Conservation (phyloP, 2,329 filamentous ascomycete species). For the Pseudopyricularia javanii region DNA sequence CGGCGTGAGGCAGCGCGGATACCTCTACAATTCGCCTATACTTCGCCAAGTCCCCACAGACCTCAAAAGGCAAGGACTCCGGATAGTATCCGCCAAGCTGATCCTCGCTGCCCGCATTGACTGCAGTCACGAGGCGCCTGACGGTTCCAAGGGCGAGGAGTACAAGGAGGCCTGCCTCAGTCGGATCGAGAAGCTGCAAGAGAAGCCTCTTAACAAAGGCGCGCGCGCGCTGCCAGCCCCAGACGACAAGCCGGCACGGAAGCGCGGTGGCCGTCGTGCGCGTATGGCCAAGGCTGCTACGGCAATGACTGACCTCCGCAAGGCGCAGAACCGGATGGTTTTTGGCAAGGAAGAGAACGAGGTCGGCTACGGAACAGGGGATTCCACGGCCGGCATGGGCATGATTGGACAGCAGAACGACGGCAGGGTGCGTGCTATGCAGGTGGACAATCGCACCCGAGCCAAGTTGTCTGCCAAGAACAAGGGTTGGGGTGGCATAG, state of each 20-base stretch:
- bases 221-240: slow-evolving; percentile 77
- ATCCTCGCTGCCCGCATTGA: slow-evolving; percentile 90
- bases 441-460: slow-evolving; percentile 85
- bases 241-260: slow-evolving; percentile 88
- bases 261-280: slow-evolving; percentile 80
- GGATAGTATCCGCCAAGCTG: slow-evolving; percentile 86
- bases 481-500: slow-evolving; percentile 75
- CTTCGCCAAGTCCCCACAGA: slow-evolving; percentile 77
- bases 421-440: slow-evolving; percentile 75
- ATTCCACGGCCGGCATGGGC: slow-evolving; percentile 75
- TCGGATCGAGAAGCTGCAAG: slow-evolving; percentile 82
- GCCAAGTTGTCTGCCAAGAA: slow-evolving; percentile 92
- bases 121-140: slow-evolving; percentile 65
- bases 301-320: slow-evolving; percentile 91
- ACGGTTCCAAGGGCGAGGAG: slow-evolving; percentile 73
- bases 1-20: slow-evolving; percentile 82
- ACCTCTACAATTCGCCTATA: slow-evolving; percentile 82
- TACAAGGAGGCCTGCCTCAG: slow-evolving; percentile 74
- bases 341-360: slow-evolving; percentile 95
- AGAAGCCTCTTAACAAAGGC: slow-evolving; percentile 82
- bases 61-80: slow-evolving; percentile 84
- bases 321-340: slow-evolving; percentile 90
- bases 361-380: slow-evolving; percentile 78
- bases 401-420: slow-evolving; percentile 89
- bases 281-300: slow-evolving; percentile 93